Conservation (phyloP, 345 rosid genomes). For the Citrus reticulata region DNA sequence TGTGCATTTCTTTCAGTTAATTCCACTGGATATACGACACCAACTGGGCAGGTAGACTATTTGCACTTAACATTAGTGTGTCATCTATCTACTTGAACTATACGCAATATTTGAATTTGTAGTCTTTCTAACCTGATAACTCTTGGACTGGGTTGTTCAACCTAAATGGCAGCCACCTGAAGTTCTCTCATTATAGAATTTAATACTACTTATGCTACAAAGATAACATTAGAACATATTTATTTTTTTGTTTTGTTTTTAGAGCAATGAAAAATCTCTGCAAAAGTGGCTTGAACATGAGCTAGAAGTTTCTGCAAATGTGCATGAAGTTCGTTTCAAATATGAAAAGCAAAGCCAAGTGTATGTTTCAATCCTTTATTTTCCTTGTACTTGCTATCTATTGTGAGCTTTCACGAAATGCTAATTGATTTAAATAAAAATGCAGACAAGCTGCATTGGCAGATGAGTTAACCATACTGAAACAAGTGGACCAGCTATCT, state of each 20-base stretch:
- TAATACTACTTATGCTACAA: background rate
- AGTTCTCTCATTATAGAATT: background rate
- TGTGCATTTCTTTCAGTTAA: conserved; percentile 37
- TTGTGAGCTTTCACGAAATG: conserved; percentile 15
- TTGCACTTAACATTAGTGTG: background rate
- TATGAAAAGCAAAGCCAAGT: conserved; percentile 74
- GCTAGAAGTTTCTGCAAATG: conserved; percentile 70
- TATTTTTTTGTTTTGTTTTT: conserved; percentile 11
- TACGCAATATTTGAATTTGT: background rate
- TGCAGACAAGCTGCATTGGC: conserved; percentile 56
- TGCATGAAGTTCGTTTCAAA: conserved; percentile 68
- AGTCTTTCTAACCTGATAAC: background rate
- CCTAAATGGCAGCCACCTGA: background rate
- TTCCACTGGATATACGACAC: conserved; percentile 41
- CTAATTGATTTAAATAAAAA: background rate
- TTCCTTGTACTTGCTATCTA: conserved; percentile 1
- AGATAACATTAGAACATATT: conserved; percentile 1
- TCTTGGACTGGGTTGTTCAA: background rate
- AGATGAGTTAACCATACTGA: conserved; percentile 61
- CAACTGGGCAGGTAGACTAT: conserved; percentile 46
- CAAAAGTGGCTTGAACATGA: conserved; percentile 76
- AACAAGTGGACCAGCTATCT: conserved; percentile 49
- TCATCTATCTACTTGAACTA: background rate
- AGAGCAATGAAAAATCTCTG: conserved; percentile 59
- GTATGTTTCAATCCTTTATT: conserved; percentile 38